Percentiles rank a stretch among this genome's conserved stretches.
These are phyloP conservation scores for Triticum monococcum DNA, from an alignment of 176 grass and related monocot genomes.

Conservation along the genomic window DNA sequence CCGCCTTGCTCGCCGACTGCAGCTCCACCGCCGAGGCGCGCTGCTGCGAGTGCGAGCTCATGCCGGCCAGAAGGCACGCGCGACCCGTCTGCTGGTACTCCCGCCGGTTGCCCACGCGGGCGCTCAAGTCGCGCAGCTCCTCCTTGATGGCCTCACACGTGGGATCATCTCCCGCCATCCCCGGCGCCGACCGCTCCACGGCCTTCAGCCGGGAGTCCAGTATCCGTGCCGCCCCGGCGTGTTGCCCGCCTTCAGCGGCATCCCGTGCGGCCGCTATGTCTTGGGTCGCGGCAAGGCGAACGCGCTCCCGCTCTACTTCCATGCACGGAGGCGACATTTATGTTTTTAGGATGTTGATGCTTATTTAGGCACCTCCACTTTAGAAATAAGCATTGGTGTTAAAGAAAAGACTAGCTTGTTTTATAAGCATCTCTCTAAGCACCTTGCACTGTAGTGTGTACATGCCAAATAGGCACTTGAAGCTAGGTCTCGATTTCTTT, in stretches of 20 bases:
- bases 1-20: no score
- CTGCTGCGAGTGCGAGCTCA: slow-evolving; percentile 66
- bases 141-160: slow-evolving; percentile 32
- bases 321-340: background rate
- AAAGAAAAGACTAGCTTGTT: no score
- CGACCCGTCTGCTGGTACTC: slow-evolving; percentile 50
- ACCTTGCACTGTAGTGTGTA: no score
- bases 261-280: slow-evolving; percentile 31
- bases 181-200: slow-evolving; percentile 27
- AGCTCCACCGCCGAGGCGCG: slow-evolving; percentile 36
- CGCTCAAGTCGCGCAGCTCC: slow-evolving; percentile 51
- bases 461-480: no score
- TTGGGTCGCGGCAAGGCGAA: slow-evolving; percentile 21
- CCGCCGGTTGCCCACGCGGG: slow-evolving; percentile 40
- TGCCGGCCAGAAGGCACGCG: slow-evolving; percentile 49
- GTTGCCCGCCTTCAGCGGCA: slow-evolving; percentile 36
- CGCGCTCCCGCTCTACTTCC: slow-evolving; percentile 54
- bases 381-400: no score
- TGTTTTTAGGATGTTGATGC: no score
- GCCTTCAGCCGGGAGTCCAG: slow-evolving; percentile 6
- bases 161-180: slow-evolving; percentile 29
- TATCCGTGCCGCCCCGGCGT: slow-evolving; percentile 31
- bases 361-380: no score
- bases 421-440: no score
- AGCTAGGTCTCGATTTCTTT: no score